These are phyloP conservation scores for Podospora sp. DNA, from an alignment of 495 filamentous ascomycete genomes.

Conservation along the genomic window DNA sequence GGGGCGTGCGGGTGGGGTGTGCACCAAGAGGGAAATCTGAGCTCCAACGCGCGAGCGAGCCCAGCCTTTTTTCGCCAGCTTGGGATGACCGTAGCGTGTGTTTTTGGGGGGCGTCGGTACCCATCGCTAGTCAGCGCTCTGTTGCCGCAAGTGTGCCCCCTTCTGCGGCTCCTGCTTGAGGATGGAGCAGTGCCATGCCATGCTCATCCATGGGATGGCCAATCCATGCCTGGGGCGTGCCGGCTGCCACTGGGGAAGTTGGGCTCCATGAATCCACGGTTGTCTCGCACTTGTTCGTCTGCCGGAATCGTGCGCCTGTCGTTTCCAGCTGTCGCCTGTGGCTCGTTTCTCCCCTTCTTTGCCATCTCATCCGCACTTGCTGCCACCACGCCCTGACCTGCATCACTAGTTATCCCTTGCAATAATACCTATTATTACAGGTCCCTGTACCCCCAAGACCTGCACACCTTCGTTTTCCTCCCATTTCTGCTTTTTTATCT, in stretches of 20 bases:
- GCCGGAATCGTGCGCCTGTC: slow-evolving; percentile 9
- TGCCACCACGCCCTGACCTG: background rate
- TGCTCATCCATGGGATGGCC: slow-evolving; percentile 8
- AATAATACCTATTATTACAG: slow-evolving; percentile 15
- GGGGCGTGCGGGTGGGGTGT: slow-evolving; percentile 6
- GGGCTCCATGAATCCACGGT: slow-evolving; percentile 1
- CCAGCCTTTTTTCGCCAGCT: slow-evolving; percentile 2
- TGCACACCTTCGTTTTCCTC: slow-evolving; percentile 14
- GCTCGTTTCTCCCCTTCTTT: slow-evolving; percentile 10
- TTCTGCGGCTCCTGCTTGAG: background rate
- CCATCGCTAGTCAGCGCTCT: slow-evolving; percentile 12
- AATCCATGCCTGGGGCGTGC: background rate
- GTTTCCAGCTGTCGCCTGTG: slow-evolving; percentile 9
- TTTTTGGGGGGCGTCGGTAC: background rate
- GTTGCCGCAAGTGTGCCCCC: slow-evolving; percentile 10
- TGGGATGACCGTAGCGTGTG: background rate
- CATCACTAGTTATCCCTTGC: slow-evolving; percentile 9
- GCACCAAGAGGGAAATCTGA: background rate
- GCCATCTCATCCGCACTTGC: slow-evolving; percentile 4
- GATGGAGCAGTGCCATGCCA: slow-evolving; percentile 3
- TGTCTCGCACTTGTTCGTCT: slow-evolving; percentile 17
- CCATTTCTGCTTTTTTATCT: slow-evolving; percentile 9
- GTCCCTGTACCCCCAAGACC: slow-evolving; percentile 5
- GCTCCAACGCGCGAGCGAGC: background rate
- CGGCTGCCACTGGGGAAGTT: background rate